Base-by-base conservation (phyloP, 31 red algal genomes). In the Porphyra umbilicalis region DNA sequence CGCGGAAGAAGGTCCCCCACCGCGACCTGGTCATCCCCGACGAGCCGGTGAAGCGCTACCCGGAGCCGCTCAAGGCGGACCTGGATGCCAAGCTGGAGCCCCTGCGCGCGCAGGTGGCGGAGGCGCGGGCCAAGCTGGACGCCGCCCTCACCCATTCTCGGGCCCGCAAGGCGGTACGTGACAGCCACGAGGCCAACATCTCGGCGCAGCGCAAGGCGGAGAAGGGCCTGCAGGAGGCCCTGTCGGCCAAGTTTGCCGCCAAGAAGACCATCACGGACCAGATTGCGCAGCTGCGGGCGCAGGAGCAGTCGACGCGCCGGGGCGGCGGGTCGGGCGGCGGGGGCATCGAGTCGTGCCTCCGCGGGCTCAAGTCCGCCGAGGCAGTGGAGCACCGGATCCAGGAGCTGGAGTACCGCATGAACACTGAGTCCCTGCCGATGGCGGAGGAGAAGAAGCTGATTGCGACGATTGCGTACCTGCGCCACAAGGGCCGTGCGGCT, bases 361-460 rank as follows among this genome's bases (percentile, higher is more conserved):
- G 87, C 36, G 84, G 87, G 38, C 38, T 97, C 35, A 88, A 89
- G 36, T 90, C 42, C 39, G 57, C 90, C 32, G 88, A 97, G 82
- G 88, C 93, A 80, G 83, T 97, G 68, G 90, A 97, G 14, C 39
- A 85, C 74, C 80, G 87, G 30, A 89, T 97, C 38, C 7, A 77
- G 33, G 86, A 88, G 39, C 77, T 91, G 16, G 80, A 97, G 82
- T 89, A 86, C 79, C 82, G 83, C 40, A 38, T 88, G 42, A 78
- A 80, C 36, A 93, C 88, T 29, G 81, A 88, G 78, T 87, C 85
- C 6, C 44, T 97, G 57, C 34, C 81, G 36, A 86, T 97, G 77
- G 76, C 77, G 2, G 88, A 93, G 77, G 95, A 97, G 84, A 97
- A 97, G 83, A 93, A 91, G 76, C 77, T 97, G 78, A 87, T 97